These are phyloP conservation scores for Emiliania huxleyi DNA, from an alignment of 78 protist species.

Conservation along the genomic window DNA sequence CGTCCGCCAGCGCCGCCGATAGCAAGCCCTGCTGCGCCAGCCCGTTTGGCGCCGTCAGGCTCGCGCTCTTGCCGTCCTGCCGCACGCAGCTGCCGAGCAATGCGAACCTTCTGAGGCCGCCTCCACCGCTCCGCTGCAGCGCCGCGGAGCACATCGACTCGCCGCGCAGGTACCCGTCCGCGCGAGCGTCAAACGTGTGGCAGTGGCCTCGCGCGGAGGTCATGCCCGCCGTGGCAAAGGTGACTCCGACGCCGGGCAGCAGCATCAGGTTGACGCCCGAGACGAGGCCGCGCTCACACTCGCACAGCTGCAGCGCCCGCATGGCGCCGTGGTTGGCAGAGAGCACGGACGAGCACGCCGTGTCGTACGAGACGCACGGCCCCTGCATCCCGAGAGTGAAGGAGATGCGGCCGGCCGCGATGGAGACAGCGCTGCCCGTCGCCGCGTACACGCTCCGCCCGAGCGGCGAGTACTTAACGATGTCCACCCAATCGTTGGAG, in stretches of 20 bases:
- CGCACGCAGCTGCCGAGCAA: background rate
- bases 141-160: background rate
- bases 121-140: background rate
- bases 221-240: background rate
- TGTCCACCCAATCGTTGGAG: background rate
- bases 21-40: background rate
- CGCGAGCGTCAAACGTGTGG: slow-evolving; percentile 48
- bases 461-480: background rate
- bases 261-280: background rate
- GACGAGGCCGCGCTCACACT: slow-evolving; percentile 55
- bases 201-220: slow-evolving; percentile 39
- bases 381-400: background rate
- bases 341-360: background rate
- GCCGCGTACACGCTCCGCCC: background rate
- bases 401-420: background rate
- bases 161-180: slow-evolving; percentile 13
- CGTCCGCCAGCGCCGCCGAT: background rate
- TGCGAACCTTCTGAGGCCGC: background rate
- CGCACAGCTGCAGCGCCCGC: background rate
- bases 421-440: background rate
- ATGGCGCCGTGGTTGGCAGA: background rate
- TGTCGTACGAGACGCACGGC: background rate
- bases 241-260: background rate
- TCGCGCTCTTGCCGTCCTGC: background rate
- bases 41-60: slow-evolving; percentile 27